These are phyloP conservation scores for Rhodotorula sp. DNA, from an alignment of 1,284 basidiomycete genomes.

Conservation along the genomic window DNA sequence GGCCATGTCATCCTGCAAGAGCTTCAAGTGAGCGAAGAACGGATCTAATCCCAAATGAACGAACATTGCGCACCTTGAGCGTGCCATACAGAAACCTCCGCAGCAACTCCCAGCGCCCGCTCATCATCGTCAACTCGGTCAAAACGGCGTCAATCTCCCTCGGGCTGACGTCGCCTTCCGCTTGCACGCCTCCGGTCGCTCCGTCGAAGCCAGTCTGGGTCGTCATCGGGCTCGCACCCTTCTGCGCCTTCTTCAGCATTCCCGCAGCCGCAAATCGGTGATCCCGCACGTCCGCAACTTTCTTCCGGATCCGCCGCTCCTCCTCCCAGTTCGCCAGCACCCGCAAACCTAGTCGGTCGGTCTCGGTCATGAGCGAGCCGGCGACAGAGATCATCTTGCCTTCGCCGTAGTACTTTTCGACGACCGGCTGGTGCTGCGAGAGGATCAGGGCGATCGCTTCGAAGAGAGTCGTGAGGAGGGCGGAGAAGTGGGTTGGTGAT, in stretches of 20 bases:
- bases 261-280: slow-evolving; percentile 11
- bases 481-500: slow-evolving; percentile 83
- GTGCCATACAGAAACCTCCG: slow-evolving; percentile 73
- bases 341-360: slow-evolving; percentile 74
- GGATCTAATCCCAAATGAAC: not conserved
- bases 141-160: slow-evolving; percentile 85
- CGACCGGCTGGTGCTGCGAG: slow-evolving; percentile 94
- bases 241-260: not conserved
- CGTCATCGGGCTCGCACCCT: slow-evolving; percentile 16
- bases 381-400: slow-evolving; percentile 83
- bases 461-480: slow-evolving; percentile 81
- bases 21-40: too few species aligned
- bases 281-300: slow-evolving; percentile 35
- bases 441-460: slow-evolving; percentile 95
- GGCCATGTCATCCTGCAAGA: slow-evolving; percentile 34
- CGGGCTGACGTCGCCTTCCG: slow-evolving; percentile 70
- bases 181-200: slow-evolving; percentile 14
- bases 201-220: slow-evolving; percentile 15
- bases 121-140: slow-evolving; percentile 82
- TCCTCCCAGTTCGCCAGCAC: slow-evolving; percentile 86
- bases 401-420: slow-evolving; percentile 92
- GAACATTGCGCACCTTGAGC: slow-evolving; percentile 55
- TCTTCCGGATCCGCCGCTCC: slow-evolving; percentile 59
- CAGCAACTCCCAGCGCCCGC: slow-evolving; percentile 87
- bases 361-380: slow-evolving; percentile 73